Evolutionary conservation across 2,329 filamentous ascomycete genomes (phyloP).

Genomic region (Amauroascus verrucosus): DNA sequence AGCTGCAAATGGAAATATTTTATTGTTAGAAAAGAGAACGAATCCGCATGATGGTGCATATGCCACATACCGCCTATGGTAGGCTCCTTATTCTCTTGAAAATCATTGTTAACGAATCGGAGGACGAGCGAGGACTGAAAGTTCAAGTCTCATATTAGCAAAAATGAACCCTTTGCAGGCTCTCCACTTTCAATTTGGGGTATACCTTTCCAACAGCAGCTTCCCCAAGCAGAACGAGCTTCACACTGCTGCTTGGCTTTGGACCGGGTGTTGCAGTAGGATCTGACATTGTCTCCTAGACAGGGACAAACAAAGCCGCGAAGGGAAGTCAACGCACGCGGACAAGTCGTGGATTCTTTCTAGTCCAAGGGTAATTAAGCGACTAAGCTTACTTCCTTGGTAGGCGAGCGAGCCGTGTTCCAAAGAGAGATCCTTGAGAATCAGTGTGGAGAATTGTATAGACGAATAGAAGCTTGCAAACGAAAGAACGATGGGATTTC

Average conservation of each 20-base stretch:
- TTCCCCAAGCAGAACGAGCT: conserved; percentile 94
- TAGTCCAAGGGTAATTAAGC: background rate
- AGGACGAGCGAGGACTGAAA: conserved; percentile 85
- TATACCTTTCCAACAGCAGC: conserved; percentile 94
- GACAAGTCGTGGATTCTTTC: background rate
- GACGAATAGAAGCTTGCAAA: background rate
- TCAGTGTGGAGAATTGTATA: background rate
- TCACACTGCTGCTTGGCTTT: conserved; percentile 98
- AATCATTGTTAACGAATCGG: conserved; percentile 98
- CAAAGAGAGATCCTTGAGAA: background rate
- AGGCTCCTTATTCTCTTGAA: conserved; percentile 99
- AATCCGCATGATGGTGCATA: too few species aligned
- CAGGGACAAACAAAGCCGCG: background rate
- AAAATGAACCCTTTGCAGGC: background rate
- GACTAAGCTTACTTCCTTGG: background rate
- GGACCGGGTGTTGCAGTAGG: conserved; percentile 55
- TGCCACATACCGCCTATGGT: conserved; percentile 74
- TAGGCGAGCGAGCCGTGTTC: background rate
- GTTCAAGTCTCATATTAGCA: conserved; percentile 10
- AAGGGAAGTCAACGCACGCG: background rate
- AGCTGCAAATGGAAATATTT: conserved; percentile 44
- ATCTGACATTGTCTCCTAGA: conserved; percentile 53
- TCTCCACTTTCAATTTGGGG: background rate
- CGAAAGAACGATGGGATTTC: background rate
- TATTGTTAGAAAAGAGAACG: background rate